phyloP scores from a whole-genome alignment of 1,139 yeast genomes.

The Tardiomyces digboiensis region DNA sequence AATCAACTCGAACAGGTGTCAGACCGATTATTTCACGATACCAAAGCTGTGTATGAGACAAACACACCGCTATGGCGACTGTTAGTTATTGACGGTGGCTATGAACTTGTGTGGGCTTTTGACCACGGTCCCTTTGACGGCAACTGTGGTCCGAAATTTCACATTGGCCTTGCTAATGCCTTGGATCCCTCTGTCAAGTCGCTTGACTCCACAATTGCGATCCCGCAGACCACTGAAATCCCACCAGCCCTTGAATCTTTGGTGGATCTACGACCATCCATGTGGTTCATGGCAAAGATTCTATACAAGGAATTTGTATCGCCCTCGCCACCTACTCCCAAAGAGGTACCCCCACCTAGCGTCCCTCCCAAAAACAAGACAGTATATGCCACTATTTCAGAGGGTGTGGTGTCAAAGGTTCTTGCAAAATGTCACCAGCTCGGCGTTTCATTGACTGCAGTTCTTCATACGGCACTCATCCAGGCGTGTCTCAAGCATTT shows the following conservation, averaged over 20 bases:
- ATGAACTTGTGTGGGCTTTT: conserved; percentile 12
- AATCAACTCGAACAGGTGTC: conserved; percentile 3
- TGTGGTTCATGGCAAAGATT: conserved; percentile 9
- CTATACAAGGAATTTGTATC: conserved; percentile 6
- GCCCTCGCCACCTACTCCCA: neutral
- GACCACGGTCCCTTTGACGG: conserved; percentile 17
- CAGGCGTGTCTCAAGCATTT: conserved; percentile 3
- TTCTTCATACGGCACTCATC: conserved; percentile 5
- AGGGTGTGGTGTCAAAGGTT: conserved; percentile 4
- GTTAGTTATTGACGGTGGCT: conserved; percentile 7
- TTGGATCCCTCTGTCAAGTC: conserved; percentile 2
- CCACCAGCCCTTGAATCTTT: conserved; percentile 8
- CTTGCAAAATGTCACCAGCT: conserved; percentile 4
- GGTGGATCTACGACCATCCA: conserved; percentile 10
- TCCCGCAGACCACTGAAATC: conserved; percentile 2
- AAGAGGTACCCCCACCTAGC: neutral
- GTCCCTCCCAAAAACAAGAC: neutral
- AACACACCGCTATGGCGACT: conserved; percentile 14
- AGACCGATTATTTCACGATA: conserved; percentile 3
- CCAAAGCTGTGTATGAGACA: conserved; percentile 7
- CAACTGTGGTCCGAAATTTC: conserved; percentile 14
- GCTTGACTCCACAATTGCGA: conserved; percentile 1
- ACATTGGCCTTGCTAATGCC: conserved; percentile 8
- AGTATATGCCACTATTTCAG: neutral
- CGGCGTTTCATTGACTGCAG: conserved; percentile 3